Percentiles rank a stretch among this genome's conserved stretches.
Conservation (phyloP, 495 filamentous ascomycete genomes). For the Chlorociboria aeruginascens region DNA sequence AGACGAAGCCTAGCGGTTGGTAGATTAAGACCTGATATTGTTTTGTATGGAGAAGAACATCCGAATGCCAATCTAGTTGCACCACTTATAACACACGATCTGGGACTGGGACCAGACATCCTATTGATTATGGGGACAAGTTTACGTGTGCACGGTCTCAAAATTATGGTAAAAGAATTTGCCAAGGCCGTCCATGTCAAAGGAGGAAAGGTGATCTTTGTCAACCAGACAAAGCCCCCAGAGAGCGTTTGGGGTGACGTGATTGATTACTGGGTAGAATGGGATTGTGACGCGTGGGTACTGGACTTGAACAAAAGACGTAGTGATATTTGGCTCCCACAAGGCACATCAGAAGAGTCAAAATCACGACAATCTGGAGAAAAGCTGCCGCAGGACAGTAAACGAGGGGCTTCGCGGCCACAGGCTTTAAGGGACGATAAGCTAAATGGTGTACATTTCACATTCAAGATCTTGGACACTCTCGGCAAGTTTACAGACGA, state of each 20-base stretch:
- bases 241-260: conserved; percentile 57
- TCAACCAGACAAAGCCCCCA: conserved; percentile 55
- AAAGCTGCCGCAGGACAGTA: neutral
- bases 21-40: conserved; percentile 53
- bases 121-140: conserved; percentile 58
- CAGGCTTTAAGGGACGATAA: conserved; percentile 11
- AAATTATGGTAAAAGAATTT: conserved; percentile 54
- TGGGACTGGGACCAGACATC: conserved; percentile 46
- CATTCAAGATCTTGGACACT: conserved; percentile 18
- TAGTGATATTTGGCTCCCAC: conserved; percentile 40
- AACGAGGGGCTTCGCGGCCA: neutral
- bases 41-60: conserved; percentile 60
- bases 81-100: conserved; percentile 49
- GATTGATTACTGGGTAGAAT: conserved; percentile 56
- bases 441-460: conserved; percentile 14
- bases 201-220: conserved; percentile 52
- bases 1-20: conserved; percentile 52
- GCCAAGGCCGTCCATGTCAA: conserved; percentile 55
- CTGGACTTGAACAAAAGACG: conserved; percentile 41
- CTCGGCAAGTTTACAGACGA: conserved; percentile 6
- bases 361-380: conserved; percentile 4
- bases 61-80: conserved; percentile 51
- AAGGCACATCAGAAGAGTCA: conserved; percentile 7
- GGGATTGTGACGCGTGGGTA: conserved; percentile 65
- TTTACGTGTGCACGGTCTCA: conserved; percentile 55